phyloP scores from a whole-genome alignment of 345 rosid species.

The Camelina laxa region DNA sequence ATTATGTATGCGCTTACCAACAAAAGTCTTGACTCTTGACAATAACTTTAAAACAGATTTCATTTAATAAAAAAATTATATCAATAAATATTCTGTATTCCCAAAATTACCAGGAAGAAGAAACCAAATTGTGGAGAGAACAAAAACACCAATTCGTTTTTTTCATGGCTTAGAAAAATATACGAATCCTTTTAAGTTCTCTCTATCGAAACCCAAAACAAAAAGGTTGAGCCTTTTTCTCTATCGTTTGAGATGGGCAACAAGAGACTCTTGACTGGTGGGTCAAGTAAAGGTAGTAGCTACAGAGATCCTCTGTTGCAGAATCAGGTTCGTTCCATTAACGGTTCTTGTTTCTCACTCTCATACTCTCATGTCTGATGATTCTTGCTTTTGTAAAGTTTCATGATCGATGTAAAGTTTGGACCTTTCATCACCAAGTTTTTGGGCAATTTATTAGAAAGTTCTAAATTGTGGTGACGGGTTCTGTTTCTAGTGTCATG shows the following conservation, averaged over 20 bases:
- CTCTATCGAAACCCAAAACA: constrained; percentile 21
- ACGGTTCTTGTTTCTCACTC: constrained; percentile 12
- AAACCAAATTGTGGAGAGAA: neutral
- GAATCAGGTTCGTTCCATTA: constrained; percentile 51
- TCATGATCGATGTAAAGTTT: constrained; percentile 20
- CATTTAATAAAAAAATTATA: neutral
- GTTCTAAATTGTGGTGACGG: neutral
- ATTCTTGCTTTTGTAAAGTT: neutral
- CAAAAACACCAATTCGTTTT: constrained; percentile 18
- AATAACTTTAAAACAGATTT: neutral
- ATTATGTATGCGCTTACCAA: neutral
- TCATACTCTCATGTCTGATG: constrained; percentile 8
- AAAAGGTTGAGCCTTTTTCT: neutral
- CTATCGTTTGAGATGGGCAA: constrained; percentile 56
- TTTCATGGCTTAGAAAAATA: constrained; percentile 20
- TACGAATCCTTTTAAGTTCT: constrained; percentile 10
- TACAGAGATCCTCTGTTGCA: constrained; percentile 63
- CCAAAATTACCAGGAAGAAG: constrained; percentile 8
- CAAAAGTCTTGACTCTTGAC: neutral
- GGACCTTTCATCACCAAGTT: constrained; percentile 6
- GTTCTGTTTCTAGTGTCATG: constrained; percentile 5
- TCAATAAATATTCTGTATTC: neutral
- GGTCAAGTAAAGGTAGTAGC: constrained; percentile 54
- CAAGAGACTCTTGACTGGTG: constrained; percentile 61
- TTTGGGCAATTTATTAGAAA: neutral